Conservation (phyloP, 2,329 filamentous ascomycete species). For the Fusarium sulawesiense region DNA sequence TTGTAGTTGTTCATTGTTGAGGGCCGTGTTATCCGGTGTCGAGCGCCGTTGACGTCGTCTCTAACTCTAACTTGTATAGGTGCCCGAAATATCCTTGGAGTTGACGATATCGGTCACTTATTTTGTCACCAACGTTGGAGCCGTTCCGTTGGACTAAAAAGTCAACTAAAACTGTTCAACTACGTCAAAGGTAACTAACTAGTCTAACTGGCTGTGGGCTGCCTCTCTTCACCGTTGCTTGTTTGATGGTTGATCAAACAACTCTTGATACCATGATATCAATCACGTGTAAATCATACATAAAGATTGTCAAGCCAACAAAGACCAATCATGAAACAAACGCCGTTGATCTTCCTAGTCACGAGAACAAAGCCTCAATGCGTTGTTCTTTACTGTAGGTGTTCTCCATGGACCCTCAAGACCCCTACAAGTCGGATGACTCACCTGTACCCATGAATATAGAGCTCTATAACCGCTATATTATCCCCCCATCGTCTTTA, state of each 20-base stretch:
- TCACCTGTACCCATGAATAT: neutral
- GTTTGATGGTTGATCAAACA: neutral
- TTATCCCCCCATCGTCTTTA: neutral
- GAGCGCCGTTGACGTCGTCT: slow-evolving; percentile 5
- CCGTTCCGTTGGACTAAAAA: neutral
- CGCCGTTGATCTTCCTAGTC: neutral
- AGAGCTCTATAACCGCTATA: slow-evolving; percentile 5
- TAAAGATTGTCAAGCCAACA: neutral
- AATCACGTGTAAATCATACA: neutral
- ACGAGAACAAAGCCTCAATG: slow-evolving; percentile 12
- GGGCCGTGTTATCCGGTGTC: neutral
- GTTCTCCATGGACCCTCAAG: neutral
- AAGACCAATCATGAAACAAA: neutral
- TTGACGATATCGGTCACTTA: neutral
- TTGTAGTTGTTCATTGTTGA: neutral
- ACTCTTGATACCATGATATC: neutral
- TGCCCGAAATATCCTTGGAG: neutral
- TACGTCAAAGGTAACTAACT: neutral
- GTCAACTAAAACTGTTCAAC: neutral
- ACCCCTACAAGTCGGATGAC: neutral
- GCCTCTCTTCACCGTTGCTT: slow-evolving; percentile 18
- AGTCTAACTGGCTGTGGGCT: slow-evolving; percentile 9
- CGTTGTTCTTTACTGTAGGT: neutral
- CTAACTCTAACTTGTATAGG: neutral
- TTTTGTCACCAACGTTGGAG: neutral